Conservation (phyloP, 108 stramenopile genomes). For the Fragilariopsis cylindrus region DNA sequence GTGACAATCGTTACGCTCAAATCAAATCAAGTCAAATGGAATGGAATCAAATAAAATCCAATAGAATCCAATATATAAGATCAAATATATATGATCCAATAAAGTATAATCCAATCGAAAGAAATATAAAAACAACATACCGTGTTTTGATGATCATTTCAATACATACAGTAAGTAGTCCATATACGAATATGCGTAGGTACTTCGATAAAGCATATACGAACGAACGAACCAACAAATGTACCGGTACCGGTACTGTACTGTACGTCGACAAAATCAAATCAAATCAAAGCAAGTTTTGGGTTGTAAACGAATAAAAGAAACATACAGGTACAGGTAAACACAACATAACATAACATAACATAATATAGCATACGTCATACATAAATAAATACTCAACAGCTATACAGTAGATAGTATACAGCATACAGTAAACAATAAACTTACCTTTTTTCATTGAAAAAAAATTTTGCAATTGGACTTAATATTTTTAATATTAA, state of each 20-base stretch:
- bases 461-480: slow-evolving; percentile 62
- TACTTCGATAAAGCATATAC: too few relatives aligned
- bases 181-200: too few relatives aligned
- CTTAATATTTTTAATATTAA: slow-evolving; percentile 55
- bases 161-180: too few relatives aligned
- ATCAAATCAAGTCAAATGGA: not conserved
- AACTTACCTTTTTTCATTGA: slow-evolving; percentile 58
- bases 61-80: too few relatives aligned
- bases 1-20: not conserved
- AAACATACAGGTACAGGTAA: not conserved
- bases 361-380: not conserved
- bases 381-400: too few relatives aligned
- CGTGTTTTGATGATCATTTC: too few relatives aligned
- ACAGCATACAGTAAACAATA: not conserved
- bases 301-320: not conserved
- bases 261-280: not conserved
- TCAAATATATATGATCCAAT: too few relatives aligned
- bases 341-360: not conserved
- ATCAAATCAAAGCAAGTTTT: not conserved
- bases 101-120: too few relatives aligned
- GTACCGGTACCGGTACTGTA: not conserved
- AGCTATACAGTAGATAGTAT: not conserved
- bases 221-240: too few relatives aligned
- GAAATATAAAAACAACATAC: too few relatives aligned
- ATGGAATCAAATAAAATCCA: not conserved